Evolutionary conservation across 345 rosid genomes (phyloP), one percentile per base, ranked within the genome.

Genomic region (Brassica cretica): DNA sequence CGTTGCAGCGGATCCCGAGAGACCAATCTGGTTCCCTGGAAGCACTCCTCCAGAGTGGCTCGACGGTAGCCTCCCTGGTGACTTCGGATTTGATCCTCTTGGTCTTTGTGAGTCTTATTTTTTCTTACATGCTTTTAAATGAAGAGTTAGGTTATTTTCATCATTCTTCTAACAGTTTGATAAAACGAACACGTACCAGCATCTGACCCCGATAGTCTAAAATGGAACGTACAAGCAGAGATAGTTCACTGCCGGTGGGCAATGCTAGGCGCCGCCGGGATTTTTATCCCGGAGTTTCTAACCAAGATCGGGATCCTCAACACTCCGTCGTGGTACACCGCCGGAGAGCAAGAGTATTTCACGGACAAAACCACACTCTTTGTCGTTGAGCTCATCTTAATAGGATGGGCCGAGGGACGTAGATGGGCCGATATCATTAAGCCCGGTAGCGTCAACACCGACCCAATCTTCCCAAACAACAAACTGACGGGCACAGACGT

Each of bases 1-100:
- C 10, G 97, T 82, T 0, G 93, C 81, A 0, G 98, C 95, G 0
- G 97, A 92, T 19, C 97, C 97, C 2, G 79, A 93, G 5, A 90
- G 99, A 74, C 99, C 99, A 41, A 75, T 95, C 68, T 95, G 99
- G 99, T 95, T 95, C 87, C 99, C 98, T 0, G 99, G 99, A 44
- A 95, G 98, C 87, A 82, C 89, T 49, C 99, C 99, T 81, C 99
- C 98, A 44, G 87, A 88, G 64, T 95, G 97, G 98, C 97, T 95
- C 5, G 98, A 95, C 68, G 98, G 99, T 81, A 95, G 96, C 85
- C 98, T 93, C 74, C 97, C 98, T 0, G 99, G 93, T 30, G 99
- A 95, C 88, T 95, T 93, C 69, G 97, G 97, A 5, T 95, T 95
- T 72, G 99, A 93, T 80, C 99, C 99, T 66, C 86, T 95, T 6